Evolutionary conservation across 1,139 yeast genomes (phyloP), one percentile per base, ranked within the genome.

Genomic region (Arxiozyma telluris): DNA sequence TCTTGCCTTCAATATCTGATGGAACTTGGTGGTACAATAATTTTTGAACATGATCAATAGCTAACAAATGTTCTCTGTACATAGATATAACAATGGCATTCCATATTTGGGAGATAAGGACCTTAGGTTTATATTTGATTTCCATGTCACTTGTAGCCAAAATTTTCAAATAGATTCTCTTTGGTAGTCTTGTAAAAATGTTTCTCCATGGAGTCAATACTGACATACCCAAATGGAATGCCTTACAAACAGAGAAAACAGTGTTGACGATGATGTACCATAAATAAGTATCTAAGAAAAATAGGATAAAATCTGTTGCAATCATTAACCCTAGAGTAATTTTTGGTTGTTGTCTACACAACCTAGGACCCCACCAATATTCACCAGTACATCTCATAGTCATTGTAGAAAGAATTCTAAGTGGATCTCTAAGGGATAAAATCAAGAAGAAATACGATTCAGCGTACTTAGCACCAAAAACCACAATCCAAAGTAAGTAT

Each of bases 121-220:
- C 98, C 82, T 93, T 93, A 64, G 98, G 98, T 75, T 93, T 93
- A 77, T 93, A 93, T 77, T 93, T 93, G 70, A 93, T 89, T 76
- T 93, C 98, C 98, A 93, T 93, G 72, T 93, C 98, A 61, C 96
- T 88, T 45, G 98, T 93, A 50, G 98, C 98, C 73, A 93, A 82
- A 62, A 93, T 83, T 82, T 93, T 93, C 56, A 97, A 89, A 78
- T 93, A 93, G 64, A 93, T 89, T 83, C 98, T 88, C 83, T 93
- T 93, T 72, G 98, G 98, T 70, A 93, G 79, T 74, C 98, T 85
- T 58, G 96, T 85, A 78, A 91, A 93, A 67, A 93, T 91, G 73
- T 93, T 93, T 83, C 98, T 87, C 98, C 98, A 93, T 58, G 98
- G 98, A 53, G 98, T 93, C 79, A 91, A 84, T 62, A 93, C 91